Evolutionary conservation across 768 basidiomycete species (phyloP), one percentile per base, ranked within the genome.

Genomic region (Kwoniella heveanensis): DNA sequence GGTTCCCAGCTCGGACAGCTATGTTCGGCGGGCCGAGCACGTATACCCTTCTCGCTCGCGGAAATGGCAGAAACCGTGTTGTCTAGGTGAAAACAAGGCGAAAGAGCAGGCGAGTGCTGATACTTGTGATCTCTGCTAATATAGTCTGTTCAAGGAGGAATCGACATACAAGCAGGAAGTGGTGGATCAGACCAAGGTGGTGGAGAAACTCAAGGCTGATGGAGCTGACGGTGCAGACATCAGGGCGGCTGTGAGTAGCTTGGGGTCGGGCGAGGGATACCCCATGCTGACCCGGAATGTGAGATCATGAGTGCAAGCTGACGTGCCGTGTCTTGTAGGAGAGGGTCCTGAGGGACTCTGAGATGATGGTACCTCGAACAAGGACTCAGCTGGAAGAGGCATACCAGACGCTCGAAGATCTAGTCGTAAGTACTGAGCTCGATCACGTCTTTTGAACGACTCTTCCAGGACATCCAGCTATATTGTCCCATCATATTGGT

Each of bases 191-290:
- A 62, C 64, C 17, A 63, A 65, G 30, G 56, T 55, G 13, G 56
- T 77, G 12, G 50, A 64, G 13, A 71, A 68, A 61, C 50, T 77
- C 15, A 72, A 70, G 47, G 69, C 54, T 24, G 62, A 66, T 15
- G 71, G 51, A 2, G 71, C 71, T 5, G 76, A 77, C 30, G 76
- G 73, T 2, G 73, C 73, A n/a, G 73, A 74, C 64, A 70, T 77
- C 21, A 26, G 73, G 52, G 73, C 74, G 53, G 76, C 73, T 15
- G 76, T 77, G 29, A 66, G 76, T 70, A 10, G 25, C 4, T n/a
- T n/a, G n/a, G n/a, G n/a, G n/a, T n/a, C n/a, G n/a, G n/a, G n/a
- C n/a, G n/a, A n/a, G n/a, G n/a, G n/a, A n/a, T n/a, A n/a, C n/a
- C n/a, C n/a, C n/a, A n/a, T n/a, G n/a, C n/a, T n/a, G n/a, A n/a